Percentiles rank a stretch among this genome's conserved stretches.
Conservation (phyloP, 2,329 filamentous ascomycete species). For the Xylaria sp. region DNA sequence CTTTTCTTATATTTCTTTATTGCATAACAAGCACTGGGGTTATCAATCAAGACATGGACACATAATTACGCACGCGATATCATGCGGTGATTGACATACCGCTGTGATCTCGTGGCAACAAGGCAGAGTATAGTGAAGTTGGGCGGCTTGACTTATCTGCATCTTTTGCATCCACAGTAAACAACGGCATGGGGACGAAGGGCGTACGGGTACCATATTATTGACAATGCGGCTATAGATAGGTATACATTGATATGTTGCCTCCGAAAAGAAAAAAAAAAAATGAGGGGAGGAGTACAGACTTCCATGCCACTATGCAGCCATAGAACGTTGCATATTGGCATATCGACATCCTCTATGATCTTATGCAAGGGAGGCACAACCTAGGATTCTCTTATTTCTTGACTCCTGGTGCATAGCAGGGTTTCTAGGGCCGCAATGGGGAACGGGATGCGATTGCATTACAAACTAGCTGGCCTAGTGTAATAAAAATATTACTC, state of each 20-base stretch:
- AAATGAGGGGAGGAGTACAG: neutral
- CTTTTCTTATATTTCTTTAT: neutral
- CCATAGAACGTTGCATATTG: too few relatives aligned
- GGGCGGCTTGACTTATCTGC: too few relatives aligned
- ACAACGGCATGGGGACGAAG: neutral
- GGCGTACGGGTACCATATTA: too few relatives aligned
- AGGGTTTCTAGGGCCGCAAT: neutral
- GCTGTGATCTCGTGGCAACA: neutral
- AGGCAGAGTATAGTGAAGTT: too few relatives aligned
- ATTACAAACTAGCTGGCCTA: neutral
- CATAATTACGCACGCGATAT: neutral
- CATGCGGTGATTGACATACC: neutral
- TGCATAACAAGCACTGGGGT: neutral
- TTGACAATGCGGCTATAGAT: neutral
- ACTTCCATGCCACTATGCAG: neutral
- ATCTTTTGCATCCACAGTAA: neutral
- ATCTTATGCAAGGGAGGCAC: neutral
- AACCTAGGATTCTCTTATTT: neutral
- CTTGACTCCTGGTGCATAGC: neutral
- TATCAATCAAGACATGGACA: neutral
- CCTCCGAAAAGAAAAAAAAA: neutral
- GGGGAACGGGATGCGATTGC: neutral
- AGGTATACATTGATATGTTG: neutral
- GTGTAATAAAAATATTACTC: too few relatives aligned
- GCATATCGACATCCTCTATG: neutral